Conservation (phyloP, 805 yeast species). For the Millerozyma miso region DNA sequence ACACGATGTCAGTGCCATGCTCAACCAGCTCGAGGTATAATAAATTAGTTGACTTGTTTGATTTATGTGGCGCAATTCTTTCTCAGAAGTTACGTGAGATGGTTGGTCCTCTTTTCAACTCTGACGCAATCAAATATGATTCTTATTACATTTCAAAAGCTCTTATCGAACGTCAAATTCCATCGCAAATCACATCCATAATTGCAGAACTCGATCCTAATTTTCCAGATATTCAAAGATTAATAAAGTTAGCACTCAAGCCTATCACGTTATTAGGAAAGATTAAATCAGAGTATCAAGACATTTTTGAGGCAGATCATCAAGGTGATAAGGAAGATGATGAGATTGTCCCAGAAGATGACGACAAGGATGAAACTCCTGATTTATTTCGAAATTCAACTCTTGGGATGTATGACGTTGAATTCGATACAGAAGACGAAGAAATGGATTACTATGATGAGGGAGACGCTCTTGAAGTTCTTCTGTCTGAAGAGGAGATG, state of each 20-base stretch:
- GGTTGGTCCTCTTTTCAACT: constrained; percentile 43
- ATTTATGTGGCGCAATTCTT: constrained; percentile 43
- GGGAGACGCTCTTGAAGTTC: constrained; percentile 37
- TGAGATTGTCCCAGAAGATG: constrained; percentile 41
- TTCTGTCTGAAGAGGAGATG: constrained; percentile 30
- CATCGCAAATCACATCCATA: constrained; percentile 52
- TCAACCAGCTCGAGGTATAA: constrained; percentile 46
- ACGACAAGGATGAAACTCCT: constrained; percentile 67
- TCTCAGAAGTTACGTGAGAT: constrained; percentile 39
- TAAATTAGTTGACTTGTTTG: constrained; percentile 50
- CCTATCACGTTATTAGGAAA: constrained; percentile 57
- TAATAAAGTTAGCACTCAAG: constrained; percentile 55
- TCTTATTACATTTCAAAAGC: constrained; percentile 59
- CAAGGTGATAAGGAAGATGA: constrained; percentile 52
- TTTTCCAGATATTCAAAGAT: constrained; percentile 59
- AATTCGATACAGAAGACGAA: constrained; percentile 60
- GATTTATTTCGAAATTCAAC: constrained; percentile 86
- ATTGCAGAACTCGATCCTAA: constrained; percentile 69
- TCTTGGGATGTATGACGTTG: constrained; percentile 90
- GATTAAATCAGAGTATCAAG: constrained; percentile 53
- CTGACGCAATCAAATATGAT: constrained; percentile 52
- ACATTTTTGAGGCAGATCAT: constrained; percentile 46
- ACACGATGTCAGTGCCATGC: constrained; percentile 29
- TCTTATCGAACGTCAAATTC: constrained; percentile 64
- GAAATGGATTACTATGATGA: constrained; percentile 40